phyloP scores from a whole-genome alignment of 768 basidiomycete genomes.

The Paxillus rubicundulus region DNA sequence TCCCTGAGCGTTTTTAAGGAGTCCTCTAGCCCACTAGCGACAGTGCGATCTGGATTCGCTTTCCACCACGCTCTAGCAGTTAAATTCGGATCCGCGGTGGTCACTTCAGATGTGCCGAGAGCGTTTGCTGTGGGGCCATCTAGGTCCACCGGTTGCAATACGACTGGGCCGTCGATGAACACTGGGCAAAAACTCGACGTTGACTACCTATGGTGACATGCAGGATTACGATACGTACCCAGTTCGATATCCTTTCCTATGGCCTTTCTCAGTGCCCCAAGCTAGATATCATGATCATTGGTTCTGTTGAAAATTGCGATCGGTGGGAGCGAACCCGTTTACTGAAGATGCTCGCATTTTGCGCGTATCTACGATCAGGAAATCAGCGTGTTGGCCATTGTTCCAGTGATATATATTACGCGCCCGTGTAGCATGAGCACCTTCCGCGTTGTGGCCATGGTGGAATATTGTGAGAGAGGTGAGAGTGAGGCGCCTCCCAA shows the following conservation, averaged over 20 bases:
- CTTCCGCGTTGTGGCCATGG: slow-evolving; percentile 29
- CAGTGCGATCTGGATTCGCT: slow-evolving; percentile 48
- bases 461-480: too few species aligned
- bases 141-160: slow-evolving; percentile 66
- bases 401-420: slow-evolving; percentile 9
- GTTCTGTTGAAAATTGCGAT: background rate
- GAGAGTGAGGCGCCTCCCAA: too few species aligned
- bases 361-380: slow-evolving; percentile 51
- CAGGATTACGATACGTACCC: slow-evolving; percentile 37
- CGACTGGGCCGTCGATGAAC: slow-evolving; percentile 68
- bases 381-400: background rate
- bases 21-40: slow-evolving; percentile 55
- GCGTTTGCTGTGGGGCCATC: slow-evolving; percentile 26
- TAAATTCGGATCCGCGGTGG: slow-evolving; percentile 45
- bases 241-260: slow-evolving; percentile 64
- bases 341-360: slow-evolving; percentile 68
- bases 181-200: slow-evolving; percentile 39
- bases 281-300: slow-evolving; percentile 35
- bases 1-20: slow-evolving; percentile 54
- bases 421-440: slow-evolving; percentile 49
- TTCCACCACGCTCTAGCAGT: slow-evolving; percentile 75
- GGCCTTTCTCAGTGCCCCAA: slow-evolving; percentile 71
- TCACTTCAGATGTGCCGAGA: slow-evolving; percentile 40
- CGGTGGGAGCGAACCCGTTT: slow-evolving; percentile 54
- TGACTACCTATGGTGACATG: background rate